Evolutionary conservation across 208 protist species (phyloP).

Genomic region (Phytomonas sp.): DNA sequence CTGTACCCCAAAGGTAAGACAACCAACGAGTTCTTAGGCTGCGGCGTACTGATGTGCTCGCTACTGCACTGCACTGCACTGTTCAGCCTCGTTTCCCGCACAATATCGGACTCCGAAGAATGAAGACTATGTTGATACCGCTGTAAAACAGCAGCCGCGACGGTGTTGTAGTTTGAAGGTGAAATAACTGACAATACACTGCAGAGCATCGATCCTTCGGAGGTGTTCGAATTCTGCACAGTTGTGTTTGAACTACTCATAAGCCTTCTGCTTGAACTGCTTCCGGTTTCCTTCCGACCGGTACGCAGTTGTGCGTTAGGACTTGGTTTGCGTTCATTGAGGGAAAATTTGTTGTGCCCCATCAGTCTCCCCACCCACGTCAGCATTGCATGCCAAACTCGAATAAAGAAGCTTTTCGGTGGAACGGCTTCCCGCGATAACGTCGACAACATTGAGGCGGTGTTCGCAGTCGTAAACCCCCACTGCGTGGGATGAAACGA

Average conservation of each 20-base stretch:
- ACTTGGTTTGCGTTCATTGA: background rate
- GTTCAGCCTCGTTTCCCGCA: no score
- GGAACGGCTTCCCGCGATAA: background rate
- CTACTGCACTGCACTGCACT: no score
- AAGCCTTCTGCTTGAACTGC: background rate
- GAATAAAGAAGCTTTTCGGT: background rate
- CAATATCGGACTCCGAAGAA: background rate
- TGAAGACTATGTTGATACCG: background rate
- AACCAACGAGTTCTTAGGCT: background rate
- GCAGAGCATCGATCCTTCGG: constrained; percentile 17
- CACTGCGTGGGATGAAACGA: background rate
- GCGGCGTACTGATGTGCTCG: no score
- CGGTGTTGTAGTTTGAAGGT: constrained; percentile 15
- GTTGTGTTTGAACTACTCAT: background rate
- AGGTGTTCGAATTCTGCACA: background rate
- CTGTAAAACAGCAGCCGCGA: constrained; percentile 10
- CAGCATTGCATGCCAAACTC: background rate
- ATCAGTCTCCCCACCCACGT: background rate
- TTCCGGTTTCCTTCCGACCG: background rate
- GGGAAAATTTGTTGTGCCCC: background rate
- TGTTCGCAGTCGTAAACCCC: background rate
- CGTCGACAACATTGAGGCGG: background rate
- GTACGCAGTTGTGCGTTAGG: background rate
- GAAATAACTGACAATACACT: constrained; percentile 20
- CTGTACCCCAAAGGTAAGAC: background rate